A percentile compares a stretch with the other conserved stretches of the same genome.
Conservation (phyloP, 495 filamentous ascomycete species). For the Hypoxylon lienhwacheense region DNA sequence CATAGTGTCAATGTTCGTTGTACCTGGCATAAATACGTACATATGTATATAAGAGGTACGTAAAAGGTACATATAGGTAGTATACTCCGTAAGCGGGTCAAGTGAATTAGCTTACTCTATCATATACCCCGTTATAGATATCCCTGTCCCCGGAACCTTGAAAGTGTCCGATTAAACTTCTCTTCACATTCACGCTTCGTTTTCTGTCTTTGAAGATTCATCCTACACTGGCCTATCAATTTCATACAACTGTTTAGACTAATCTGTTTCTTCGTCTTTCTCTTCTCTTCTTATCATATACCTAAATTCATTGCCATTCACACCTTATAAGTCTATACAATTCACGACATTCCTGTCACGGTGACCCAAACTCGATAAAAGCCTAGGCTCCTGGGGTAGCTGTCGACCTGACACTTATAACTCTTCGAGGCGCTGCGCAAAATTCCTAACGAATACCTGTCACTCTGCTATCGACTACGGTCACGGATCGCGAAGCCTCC, state of each 20-base stretch:
- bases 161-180: conserved; percentile 22
- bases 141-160: conserved; percentile 11
- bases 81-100: too few relatives aligned
- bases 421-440: conserved; percentile 5
- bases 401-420: background rate
- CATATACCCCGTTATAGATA: too few relatives aligned
- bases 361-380: background rate
- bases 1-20: too few relatives aligned
- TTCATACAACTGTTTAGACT: conserved; percentile 1
- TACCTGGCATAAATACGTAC: too few relatives aligned
- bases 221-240: background rate
- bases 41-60: too few relatives aligned
- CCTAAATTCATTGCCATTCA: background rate
- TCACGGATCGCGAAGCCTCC: background rate
- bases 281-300: conserved; percentile 3
- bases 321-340: background rate
- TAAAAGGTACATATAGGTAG: too few relatives aligned
- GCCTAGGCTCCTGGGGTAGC: background rate
- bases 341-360: background rate
- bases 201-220: conserved; percentile 7
- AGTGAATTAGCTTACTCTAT: too few relatives aligned
- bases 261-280: background rate
- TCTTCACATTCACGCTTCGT: conserved; percentile 20
- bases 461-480: background rate
- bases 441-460: background rate